Base-by-base conservation (phyloP, 169 alveolate genomes). In the Plasmodium cynomolgi region DNA sequence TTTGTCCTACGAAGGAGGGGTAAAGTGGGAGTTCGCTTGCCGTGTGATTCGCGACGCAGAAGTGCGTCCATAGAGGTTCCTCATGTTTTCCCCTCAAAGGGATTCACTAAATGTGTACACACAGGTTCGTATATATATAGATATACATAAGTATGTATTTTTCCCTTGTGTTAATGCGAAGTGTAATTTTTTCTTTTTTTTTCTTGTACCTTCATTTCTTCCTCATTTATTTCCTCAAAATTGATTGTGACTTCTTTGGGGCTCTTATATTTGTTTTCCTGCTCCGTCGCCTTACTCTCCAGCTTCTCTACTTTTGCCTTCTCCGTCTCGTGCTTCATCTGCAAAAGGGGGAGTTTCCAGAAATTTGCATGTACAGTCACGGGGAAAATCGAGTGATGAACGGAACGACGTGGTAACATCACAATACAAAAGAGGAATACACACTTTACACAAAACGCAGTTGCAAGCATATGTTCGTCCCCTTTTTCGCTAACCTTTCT, bases 261-360 rank as follows among this genome's bases (percentile, higher is more conserved):
- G 26, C 79, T 79, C 31, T 44, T 85, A 77, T 85, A 85, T 79
- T 75, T 77, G 39, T 54, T 85, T 39, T 85, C 72, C 71, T 26
- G 20, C 17, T 85, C 85, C 34, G 5, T 3, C 31, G 47, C 29
- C 37, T 74, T 58, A 3, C 37, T 50, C 39, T 77, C 85, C 23
- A 75, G 13, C 23, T 85, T 56, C 58, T 85, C 84, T 8, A 44
- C 80, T 75, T 85, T 85, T 75, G 44, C 7, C 31, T 75, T 85
- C 26, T 58, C 93, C 29, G 47, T 85, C 81, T 85, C 93, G 31
- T 85, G 86, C 54, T 85, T 85, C 93, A 85, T 85, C 93, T 85
- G 44, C 79, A 84, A 50, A 47, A 73, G 54, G 77, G 54, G 54
- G 20, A 20, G 20, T n/a, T n/a, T 6, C 44, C 26, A 58, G 1